These are phyloP conservation scores for Boletus rufocinnamomeus DNA, from an alignment of 768 basidiomycete genomes.

Conservation along the genomic window DNA sequence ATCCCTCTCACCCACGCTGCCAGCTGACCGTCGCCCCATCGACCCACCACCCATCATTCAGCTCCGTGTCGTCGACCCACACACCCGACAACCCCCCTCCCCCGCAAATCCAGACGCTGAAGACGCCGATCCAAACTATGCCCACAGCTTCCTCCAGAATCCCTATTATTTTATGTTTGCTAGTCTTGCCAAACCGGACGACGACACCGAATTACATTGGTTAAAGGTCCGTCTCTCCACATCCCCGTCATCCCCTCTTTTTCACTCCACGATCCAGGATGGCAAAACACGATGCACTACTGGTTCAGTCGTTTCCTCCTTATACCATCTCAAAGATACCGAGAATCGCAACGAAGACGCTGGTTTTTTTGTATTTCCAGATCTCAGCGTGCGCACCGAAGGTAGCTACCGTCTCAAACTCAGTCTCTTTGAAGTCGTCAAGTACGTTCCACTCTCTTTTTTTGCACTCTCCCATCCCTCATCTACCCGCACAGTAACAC, in stretches of 20 bases:
- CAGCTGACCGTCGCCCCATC: conserved; percentile 93
- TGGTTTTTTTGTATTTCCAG: conserved; percentile 96
- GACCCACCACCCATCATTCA: conserved; percentile 98
- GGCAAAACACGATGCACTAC: conserved; percentile 91
- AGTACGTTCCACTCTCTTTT: conserved; percentile 52
- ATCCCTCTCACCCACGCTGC: conserved; percentile 3
- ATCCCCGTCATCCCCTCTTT: neutral
- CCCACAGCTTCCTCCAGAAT: conserved; percentile 75
- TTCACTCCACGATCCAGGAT: conserved; percentile 54
- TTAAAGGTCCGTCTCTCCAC: conserved; percentile 52
- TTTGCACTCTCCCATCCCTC: conserved; percentile 1
- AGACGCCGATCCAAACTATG: conserved; percentile 42
- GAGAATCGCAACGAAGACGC: conserved; percentile 68
- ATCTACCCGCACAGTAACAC: conserved; percentile 54
- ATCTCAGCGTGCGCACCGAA: conserved; percentile 89
- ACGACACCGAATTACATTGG: conserved; percentile 88
- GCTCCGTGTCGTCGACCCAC: conserved; percentile 79
- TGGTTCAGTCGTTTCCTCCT: conserved; percentile 83
- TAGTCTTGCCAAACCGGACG: conserved; percentile 83
- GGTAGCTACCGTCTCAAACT: conserved; percentile 78
- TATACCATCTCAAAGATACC: conserved; percentile 87
- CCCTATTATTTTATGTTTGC: conserved; percentile 98
- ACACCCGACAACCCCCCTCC: conserved; percentile 35
- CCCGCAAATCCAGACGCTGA: conserved; percentile 34
- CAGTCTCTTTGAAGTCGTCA: conserved; percentile 87